Evolutionary conservation across 2,329 filamentous ascomycete genomes (phyloP).

Genomic region (Fonsecaea pugnacius): DNA sequence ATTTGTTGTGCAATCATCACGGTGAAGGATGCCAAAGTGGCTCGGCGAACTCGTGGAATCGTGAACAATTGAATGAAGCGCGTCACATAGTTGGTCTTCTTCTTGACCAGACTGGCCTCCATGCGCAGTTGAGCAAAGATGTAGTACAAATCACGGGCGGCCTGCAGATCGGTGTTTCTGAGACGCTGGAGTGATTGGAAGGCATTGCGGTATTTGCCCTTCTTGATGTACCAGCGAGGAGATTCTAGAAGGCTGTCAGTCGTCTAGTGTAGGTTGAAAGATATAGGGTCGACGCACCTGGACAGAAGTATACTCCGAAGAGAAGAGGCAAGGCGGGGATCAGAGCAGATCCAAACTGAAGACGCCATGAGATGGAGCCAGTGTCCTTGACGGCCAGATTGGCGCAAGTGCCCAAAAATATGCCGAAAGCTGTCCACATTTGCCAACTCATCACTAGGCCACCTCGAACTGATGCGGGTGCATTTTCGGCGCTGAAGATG

Average conservation of each 20-base stretch:
- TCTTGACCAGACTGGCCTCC: slow-evolving; percentile 47
- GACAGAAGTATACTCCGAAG: slow-evolving; percentile 63
- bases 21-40: slow-evolving; percentile 39
- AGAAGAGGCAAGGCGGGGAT: slow-evolving; percentile 67
- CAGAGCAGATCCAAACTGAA: slow-evolving; percentile 68
- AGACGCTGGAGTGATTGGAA: slow-evolving; percentile 63
- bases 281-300: slow-evolving; percentile 49
- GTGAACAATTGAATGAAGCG: slow-evolving; percentile 41
- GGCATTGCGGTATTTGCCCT: slow-evolving; percentile 65
- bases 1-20: slow-evolving; percentile 43
- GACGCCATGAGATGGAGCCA: slow-evolving; percentile 64
- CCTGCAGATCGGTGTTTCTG: slow-evolving; percentile 61
- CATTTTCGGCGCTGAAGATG: slow-evolving; percentile 75
- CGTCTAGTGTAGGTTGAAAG: slow-evolving; percentile 55
- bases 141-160: slow-evolving; percentile 63
- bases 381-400: slow-evolving; percentile 67
- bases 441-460: slow-evolving; percentile 85
- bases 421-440: slow-evolving; percentile 60
- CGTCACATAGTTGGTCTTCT: slow-evolving; percentile 57
- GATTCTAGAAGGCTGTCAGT: slow-evolving; percentile 42
- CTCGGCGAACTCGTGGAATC: slow-evolving; percentile 40
- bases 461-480: slow-evolving; percentile 70
- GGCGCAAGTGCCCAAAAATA: slow-evolving; percentile 68
- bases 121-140: slow-evolving; percentile 56
- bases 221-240: slow-evolving; percentile 70